Base-by-base conservation (phyloP, 306 rosid species). In the Senna tora region DNA sequence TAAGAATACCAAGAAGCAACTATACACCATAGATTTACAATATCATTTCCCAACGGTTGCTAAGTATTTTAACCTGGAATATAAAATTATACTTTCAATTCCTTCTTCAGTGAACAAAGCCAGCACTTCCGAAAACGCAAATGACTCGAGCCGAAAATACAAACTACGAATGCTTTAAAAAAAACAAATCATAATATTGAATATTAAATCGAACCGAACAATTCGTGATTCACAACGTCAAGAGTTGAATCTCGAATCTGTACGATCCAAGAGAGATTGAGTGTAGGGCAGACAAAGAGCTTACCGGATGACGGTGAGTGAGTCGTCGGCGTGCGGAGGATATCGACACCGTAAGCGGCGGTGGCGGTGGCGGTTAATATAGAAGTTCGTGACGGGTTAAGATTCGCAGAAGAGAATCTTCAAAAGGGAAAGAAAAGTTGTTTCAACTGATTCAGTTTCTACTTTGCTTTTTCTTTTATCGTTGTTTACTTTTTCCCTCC, bases 1-100 rank as follows among this genome's bases (percentile, higher is more conserved):
- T 42, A 28, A 54, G 7, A 30, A 9, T 66, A 34, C 49, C 46
- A 58, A 56, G 39, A 42, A 50, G 65, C 32, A 67, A 49, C 71
- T 38, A 62, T 39, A 39, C n/a, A 25, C 30, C 50, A 28, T 14
- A 20, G 30, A 67, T 49, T 58, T 17, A 34, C 43, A 50, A 2
- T 32, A 20, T 33, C 30, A 33, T 47, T 12, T 57, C 32, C 33
- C 69, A 10, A 6, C 1, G 16, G 8, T 12, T 14, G 30, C 36
- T 10, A 32, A 41, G 20, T 5, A 15, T 28, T 46, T 7, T 7
- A 57, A 32, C 32, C 5, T 30, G 38, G 21, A 20, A 32, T 20
- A 32, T 20, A 32, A 32, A 57, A 30, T 15, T 32, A 6, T 15
- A 1, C 33, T 30, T 57, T 57, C 50, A 43, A 43, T 7, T 39